These are phyloP conservation scores for Penicillium concentricum DNA, from an alignment of 2,329 filamentous ascomycete genomes.

Conservation along the genomic window DNA sequence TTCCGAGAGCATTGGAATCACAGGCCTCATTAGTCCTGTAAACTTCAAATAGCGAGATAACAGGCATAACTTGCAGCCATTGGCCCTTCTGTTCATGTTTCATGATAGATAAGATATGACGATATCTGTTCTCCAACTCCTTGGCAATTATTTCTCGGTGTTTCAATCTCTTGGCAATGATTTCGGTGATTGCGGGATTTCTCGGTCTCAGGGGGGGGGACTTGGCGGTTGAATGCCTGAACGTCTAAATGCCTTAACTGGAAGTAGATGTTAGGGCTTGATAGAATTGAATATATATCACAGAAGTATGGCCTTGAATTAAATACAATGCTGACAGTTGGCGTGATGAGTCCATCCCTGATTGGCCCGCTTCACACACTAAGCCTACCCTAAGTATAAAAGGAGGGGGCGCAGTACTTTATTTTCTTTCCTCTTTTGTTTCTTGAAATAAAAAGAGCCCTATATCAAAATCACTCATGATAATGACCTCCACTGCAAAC, in stretches of 20 bases:
- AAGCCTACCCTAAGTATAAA: conserved; percentile 1
- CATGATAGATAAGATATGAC: not conserved
- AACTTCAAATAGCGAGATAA: not conserved
- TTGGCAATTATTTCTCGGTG: not conserved
- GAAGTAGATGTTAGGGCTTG: not conserved
- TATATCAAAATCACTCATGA: not conserved
- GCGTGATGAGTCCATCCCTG: not conserved
- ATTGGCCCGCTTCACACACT: not conserved
- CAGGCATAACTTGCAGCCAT: not conserved
- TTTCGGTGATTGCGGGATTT: too few relatives aligned
- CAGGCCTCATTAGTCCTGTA: not conserved
- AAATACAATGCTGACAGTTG: not conserved
- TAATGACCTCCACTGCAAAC: not conserved
- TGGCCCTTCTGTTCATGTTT: not conserved
- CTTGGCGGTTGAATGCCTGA: not conserved
- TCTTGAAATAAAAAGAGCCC: not conserved
- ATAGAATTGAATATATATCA: not conserved
- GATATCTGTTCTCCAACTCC: not conserved
- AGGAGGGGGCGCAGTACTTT: not conserved
- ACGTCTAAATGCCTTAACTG: not conserved
- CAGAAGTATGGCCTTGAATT: not conserved
- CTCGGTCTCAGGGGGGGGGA: not conserved
- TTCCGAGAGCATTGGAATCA: not conserved
- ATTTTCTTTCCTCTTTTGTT: not conserved
- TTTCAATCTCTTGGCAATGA: too few relatives aligned